phyloP scores from a whole-genome alignment of 331 rosid species.

The Phaseolus coccineus region DNA sequence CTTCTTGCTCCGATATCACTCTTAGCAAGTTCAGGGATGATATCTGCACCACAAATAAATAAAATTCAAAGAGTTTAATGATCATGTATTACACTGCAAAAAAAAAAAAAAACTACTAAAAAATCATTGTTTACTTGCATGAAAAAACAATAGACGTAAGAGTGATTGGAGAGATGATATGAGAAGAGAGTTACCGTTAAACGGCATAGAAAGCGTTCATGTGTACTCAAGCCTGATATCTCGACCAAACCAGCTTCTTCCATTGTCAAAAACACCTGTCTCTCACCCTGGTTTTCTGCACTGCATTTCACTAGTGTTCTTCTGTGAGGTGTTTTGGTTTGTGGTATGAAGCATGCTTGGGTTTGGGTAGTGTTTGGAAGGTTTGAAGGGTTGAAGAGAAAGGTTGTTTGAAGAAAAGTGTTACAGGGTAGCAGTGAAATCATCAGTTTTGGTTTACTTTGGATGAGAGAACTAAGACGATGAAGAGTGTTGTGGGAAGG shows the following conservation, averaged over 20 bases:
- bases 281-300: constrained; percentile 39
- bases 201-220: constrained; percentile 62
- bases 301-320: constrained; percentile 47
- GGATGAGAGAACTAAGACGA: neutral
- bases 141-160: no score
- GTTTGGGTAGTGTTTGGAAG: neutral
- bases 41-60: constrained; percentile 43
- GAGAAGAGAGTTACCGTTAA: constrained; percentile 49
- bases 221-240: constrained; percentile 56
- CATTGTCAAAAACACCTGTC: constrained; percentile 50
- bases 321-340: constrained; percentile 3
- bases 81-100: no score
- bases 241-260: constrained; percentile 70
- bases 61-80: neutral
- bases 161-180: neutral
- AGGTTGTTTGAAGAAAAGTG: constrained; percentile 40
- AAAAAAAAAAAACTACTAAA: no score
- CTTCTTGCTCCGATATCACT: constrained; percentile 94
- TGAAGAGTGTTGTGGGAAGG: neutral
- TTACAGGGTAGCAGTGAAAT: constrained; percentile 42
- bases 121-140: no score
- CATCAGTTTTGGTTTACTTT: constrained; percentile 16
- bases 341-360: constrained; percentile 12
- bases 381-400: constrained; percentile 36
- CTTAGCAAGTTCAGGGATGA: constrained; percentile 79